phyloP scores from a whole-genome alignment of 208 protist species.

The Crithidia acanthocephali region DNA sequence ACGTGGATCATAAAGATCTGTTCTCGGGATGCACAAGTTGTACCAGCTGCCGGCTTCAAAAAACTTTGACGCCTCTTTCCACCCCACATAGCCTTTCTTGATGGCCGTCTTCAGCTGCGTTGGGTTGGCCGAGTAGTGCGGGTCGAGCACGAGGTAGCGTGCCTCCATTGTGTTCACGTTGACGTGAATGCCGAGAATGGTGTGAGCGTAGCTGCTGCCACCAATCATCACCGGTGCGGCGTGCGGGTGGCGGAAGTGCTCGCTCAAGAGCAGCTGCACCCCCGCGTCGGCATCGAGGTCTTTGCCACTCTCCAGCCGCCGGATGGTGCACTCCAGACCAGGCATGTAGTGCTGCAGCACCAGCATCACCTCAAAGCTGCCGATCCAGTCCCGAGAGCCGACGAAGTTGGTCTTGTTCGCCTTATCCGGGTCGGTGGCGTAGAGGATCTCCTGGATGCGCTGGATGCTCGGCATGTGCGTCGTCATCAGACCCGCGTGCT shows the following conservation, averaged over 20 bases:
- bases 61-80: conserved; percentile 84
- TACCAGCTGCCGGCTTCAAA: conserved; percentile 93
- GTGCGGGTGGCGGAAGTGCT: conserved; percentile 84
- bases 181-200: conserved; percentile 92
- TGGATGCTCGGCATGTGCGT: conserved; percentile 60
- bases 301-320: conserved; percentile 77
- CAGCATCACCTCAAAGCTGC: conserved; percentile 93
- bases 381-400: conserved; percentile 95
- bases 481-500: conserved; percentile 54
- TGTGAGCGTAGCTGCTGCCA: conserved; percentile 95
- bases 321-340: conserved; percentile 86
- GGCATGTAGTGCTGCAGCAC: conserved; percentile 85
- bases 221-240: conserved; percentile 96
- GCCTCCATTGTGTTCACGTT: conserved; percentile 85
- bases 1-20: conserved; percentile 62
- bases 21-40: conserved; percentile 94
- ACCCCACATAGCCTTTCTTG: conserved; percentile 91
- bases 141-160: conserved; percentile 93
- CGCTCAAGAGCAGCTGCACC: conserved; percentile 66
- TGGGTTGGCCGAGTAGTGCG: conserved; percentile 92
- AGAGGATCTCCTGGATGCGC: conserved; percentile 90
- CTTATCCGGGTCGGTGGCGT: conserved; percentile 81
- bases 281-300: conserved; percentile 80
- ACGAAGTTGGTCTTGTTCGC: conserved; percentile 82
- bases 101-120: conserved; percentile 77